These are phyloP conservation scores for Acmispon strigosus DNA, from an alignment of 306 rosid genomes.

Conservation along the genomic window DNA sequence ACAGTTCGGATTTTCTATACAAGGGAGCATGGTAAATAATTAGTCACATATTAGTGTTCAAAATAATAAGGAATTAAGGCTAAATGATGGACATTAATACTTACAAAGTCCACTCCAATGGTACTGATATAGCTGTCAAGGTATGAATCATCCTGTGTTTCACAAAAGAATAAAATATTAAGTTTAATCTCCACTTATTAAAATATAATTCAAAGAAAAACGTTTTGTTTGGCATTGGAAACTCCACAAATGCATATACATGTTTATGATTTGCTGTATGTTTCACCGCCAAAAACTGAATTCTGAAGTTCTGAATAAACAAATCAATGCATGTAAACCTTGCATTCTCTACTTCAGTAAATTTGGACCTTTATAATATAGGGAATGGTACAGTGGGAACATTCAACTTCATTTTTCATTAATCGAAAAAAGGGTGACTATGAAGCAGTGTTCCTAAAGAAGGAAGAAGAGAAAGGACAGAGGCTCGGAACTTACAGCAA, in stretches of 20 bases:
- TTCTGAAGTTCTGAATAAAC: neutral
- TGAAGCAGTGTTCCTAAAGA: neutral
- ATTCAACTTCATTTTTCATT: neutral
- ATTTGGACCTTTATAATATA: neutral
- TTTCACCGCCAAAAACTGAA: neutral
- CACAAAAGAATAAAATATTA: constrained; percentile 15
- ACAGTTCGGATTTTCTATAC: constrained; percentile 91
- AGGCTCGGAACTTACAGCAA: constrained; percentile 71
- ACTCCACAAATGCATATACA: neutral
- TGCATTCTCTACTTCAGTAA: neutral
- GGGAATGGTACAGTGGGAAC: neutral
- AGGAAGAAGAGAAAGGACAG: neutral
- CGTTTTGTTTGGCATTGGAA: neutral
- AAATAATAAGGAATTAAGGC: neutral
- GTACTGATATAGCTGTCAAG: constrained; percentile 99
- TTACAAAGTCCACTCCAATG: constrained; percentile 98
- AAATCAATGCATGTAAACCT: neutral
- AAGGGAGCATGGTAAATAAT: constrained; percentile 1
- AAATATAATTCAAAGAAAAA: neutral
- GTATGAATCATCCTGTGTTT: constrained; percentile 94
- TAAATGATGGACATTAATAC: constrained; percentile 20
- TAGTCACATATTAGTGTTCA: constrained; percentile 8
- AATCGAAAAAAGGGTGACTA: neutral
- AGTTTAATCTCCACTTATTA: neutral
- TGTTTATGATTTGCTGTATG: neutral